Evolutionary conservation across 2,329 filamentous ascomycete genomes (phyloP).

Genomic region (Arthrinium puccinioides): DNA sequence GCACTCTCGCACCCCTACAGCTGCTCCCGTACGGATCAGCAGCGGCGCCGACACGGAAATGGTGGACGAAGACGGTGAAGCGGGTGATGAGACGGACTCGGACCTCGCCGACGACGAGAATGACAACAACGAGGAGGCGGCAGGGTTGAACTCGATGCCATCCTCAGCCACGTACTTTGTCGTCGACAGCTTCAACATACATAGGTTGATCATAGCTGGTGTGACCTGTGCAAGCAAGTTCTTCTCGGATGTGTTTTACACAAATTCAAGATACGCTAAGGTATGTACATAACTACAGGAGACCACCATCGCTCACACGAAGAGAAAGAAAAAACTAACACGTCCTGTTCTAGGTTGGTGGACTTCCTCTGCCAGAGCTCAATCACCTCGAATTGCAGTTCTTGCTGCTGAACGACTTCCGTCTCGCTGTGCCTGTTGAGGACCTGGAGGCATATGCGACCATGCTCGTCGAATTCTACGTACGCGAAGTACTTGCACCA

Average conservation of each 20-base stretch:
- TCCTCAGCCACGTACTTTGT: constrained; percentile 65
- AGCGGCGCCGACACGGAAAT: constrained; percentile 25
- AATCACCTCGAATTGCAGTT: constrained; percentile 97
- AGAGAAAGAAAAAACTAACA: too few species aligned
- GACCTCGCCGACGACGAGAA: constrained; percentile 43
- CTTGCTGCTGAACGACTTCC: constrained; percentile 89
- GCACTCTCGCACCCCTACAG: not conserved
- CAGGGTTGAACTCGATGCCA: constrained; percentile 11
- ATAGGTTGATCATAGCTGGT: constrained; percentile 89
- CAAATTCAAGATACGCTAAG: constrained; percentile 98
- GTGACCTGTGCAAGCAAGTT: constrained; percentile 99
- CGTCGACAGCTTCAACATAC: constrained; percentile 98
- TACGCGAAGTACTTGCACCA: constrained; percentile 69
- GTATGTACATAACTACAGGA: too few species aligned
- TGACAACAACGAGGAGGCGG: constrained; percentile 24
- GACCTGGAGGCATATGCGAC: constrained; percentile 96
- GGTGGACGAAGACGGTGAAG: constrained; percentile 24
- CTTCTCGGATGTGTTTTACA: constrained; percentile 98
- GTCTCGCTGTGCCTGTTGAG: constrained; percentile 85
- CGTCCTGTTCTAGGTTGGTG: constrained; percentile 97
- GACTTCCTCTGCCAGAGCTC: constrained; percentile 81
- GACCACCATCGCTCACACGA: too few species aligned
- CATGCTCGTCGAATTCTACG: constrained; percentile 98
- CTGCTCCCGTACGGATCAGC: constrained; percentile 1
- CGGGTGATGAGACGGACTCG: constrained; percentile 39